phyloP scores from a whole-genome alignment of 352 stramenopile species.

The Achlya hypogyna region DNA sequence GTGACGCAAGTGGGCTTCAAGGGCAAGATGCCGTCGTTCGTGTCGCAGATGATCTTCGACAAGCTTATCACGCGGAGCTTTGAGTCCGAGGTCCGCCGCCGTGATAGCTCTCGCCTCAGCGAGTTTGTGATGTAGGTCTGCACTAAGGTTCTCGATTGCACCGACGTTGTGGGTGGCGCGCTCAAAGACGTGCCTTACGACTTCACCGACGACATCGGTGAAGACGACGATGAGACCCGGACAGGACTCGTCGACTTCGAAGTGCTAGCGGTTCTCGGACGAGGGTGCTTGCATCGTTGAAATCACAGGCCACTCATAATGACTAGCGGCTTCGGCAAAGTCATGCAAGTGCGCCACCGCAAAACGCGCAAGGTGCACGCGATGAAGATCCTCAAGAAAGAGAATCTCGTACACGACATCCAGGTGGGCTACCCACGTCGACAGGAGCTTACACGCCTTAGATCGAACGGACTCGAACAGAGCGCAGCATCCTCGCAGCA shows the following conservation, averaged over 20 bases:
- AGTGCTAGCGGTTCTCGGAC: conserved; percentile 53
- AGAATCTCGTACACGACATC: conserved; percentile 54
- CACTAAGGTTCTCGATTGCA: background rate
- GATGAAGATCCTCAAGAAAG: conserved; percentile 91
- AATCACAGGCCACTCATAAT: background rate
- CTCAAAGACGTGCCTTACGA: background rate
- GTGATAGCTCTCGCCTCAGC: background rate
- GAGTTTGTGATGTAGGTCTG: background rate
- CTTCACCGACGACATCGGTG: background rate
- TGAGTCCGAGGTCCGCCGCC: background rate
- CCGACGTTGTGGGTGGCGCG: background rate
- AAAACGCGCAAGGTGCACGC: conserved; percentile 53
- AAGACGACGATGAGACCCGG: background rate
- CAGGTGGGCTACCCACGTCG: background rate
- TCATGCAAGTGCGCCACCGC: conserved; percentile 38
- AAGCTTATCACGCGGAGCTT: conserved; percentile 15
- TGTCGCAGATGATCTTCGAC: conserved; percentile 13
- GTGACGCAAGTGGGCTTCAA: conserved; percentile 18
- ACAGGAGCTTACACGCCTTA: background rate
- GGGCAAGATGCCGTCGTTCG: conserved; percentile 7
- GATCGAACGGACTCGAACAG: conserved; percentile 4
- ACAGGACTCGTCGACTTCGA: conserved; percentile 51
- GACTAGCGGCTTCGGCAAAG: conserved; percentile 10
- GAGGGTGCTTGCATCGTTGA: background rate
- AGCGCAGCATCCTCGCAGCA: conserved; percentile 88